Evolutionary conservation across 768 basidiomycete species (phyloP), one percentile per base, ranked within the genome.

Genomic region (Boletus subparvulus): DNA sequence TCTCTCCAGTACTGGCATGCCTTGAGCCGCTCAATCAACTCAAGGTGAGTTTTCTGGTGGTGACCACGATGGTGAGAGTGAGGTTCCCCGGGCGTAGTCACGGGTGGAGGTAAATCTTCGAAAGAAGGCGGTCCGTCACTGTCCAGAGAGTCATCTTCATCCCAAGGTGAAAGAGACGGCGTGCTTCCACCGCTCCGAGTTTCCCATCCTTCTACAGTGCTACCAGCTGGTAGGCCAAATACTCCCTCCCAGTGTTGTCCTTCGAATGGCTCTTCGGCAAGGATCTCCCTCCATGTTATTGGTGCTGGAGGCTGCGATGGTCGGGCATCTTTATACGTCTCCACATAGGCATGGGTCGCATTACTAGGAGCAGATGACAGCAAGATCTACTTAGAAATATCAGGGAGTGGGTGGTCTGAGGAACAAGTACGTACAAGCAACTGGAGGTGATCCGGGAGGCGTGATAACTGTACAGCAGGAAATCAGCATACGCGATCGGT

Each of bases 161-260:
- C 84, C 58, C 85, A 77, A 9, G 87, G 83, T 1, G 88, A 90
- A 37, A 89, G 77, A 1, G 87, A 88, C 0, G 86, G 83, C 1
- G 84, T 82, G 65, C 81, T 88, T 61, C 82, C 83, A 58, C 74
- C 78, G 39, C 80, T 82, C 50, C 75, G 74, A 42, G 71, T 73
- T 44, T 79, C 77, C 67, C 77, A 76, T 35, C 76, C 71, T 47
- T 77, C 74, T 8, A 76, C 67, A 1, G 76, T 77, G 54, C 72
- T 75, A 30, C 83, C 81, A n/a, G 76, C 69, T 28, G 81, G 80
- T 26, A 78, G 68, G 9, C 78, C 85, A 59, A 82, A 83, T n/a
- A 82, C 81, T 1, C 88, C 88, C 65, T 89, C 82, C 90, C 90
- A 92, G 64, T 92, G 91, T 58, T 92, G 84, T 16, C 88, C 92